phyloP scores from a whole-genome alignment of 2,329 filamentous ascomycete species.

The Lachnellula occidentalis region DNA sequence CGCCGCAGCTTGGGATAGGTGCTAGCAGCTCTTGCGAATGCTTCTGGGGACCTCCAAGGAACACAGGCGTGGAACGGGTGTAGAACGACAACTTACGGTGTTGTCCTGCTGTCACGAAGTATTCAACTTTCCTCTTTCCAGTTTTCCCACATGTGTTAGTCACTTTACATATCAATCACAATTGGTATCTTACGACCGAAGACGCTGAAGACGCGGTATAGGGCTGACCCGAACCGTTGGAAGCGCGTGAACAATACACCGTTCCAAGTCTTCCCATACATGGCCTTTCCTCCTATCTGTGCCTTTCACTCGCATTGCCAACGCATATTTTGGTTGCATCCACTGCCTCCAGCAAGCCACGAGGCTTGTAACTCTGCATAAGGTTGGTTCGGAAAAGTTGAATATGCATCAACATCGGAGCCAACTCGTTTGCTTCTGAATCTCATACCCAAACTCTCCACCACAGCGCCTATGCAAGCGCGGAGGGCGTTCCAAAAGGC shows the following conservation, averaged over 20 bases:
- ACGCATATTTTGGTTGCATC: conserved; percentile 10
- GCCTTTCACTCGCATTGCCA: conserved; percentile 17
- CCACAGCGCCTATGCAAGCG: conserved; percentile 24
- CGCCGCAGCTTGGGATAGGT: neutral
- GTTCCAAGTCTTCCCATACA: neutral
- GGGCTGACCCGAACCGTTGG: conserved; percentile 10
- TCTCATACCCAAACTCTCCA: conserved; percentile 2
- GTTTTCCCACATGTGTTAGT: no score
- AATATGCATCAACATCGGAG: conserved; percentile 1
- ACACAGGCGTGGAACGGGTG: no score
- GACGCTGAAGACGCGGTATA: conserved; percentile 5
- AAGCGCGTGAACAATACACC: conserved; percentile 3
- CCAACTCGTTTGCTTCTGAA: conserved; percentile 6
- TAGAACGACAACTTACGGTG: no score
- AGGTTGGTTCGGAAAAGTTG: conserved; percentile 1
- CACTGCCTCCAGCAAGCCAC: conserved; percentile 8
- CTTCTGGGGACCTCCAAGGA: no score
- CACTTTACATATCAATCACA: neutral
- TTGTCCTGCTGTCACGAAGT: no score
- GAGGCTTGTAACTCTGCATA: neutral
- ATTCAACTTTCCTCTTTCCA: no score
- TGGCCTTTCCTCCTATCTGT: conserved; percentile 10
- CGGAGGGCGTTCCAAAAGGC: conserved; percentile 14
- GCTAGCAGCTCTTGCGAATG: no score
- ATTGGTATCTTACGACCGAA: neutral